phyloP scores from a whole-genome alignment of 2,329 filamentous ascomycete species.

The Tympanopsis confertula region DNA sequence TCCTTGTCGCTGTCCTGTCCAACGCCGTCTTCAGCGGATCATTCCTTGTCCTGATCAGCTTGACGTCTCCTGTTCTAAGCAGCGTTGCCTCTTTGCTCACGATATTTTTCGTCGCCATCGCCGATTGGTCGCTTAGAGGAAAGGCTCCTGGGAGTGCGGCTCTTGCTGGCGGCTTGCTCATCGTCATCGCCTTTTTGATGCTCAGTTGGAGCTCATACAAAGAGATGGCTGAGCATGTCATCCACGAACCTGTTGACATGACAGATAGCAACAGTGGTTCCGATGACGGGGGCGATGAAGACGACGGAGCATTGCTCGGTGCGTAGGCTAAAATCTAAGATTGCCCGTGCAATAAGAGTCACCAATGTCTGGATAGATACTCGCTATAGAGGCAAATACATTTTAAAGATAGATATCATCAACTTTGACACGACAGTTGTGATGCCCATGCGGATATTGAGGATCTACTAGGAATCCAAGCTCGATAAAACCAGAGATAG shows the following conservation, averaged over 20 bases:
- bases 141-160: constrained; percentile 64
- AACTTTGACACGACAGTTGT: no score
- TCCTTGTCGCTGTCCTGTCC: constrained; percentile 68
- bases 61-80: constrained; percentile 84
- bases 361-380: no score
- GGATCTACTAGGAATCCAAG: no score
- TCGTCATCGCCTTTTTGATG: constrained; percentile 77
- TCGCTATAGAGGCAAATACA: no score
- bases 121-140: constrained; percentile 78
- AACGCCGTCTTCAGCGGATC: constrained; percentile 89
- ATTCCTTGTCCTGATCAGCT: constrained; percentile 82
- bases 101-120: constrained; percentile 89
- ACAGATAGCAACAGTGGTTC: constrained; percentile 25
- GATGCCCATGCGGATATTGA: no score
- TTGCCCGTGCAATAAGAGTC: no score
- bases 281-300: constrained; percentile 28
- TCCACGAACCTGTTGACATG: constrained; percentile 34
- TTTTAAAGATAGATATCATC: no score
- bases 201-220: constrained; percentile 84
- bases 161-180: constrained; percentile 71
- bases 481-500: no score
- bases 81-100: constrained; percentile 88
- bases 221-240: constrained; percentile 79
- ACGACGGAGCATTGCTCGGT: constrained; percentile 10
- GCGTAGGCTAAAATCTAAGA: neutral